These are phyloP conservation scores for Cladophialophora yegresii DNA, from an alignment of 2,329 filamentous ascomycete genomes.

Conservation along the genomic window DNA sequence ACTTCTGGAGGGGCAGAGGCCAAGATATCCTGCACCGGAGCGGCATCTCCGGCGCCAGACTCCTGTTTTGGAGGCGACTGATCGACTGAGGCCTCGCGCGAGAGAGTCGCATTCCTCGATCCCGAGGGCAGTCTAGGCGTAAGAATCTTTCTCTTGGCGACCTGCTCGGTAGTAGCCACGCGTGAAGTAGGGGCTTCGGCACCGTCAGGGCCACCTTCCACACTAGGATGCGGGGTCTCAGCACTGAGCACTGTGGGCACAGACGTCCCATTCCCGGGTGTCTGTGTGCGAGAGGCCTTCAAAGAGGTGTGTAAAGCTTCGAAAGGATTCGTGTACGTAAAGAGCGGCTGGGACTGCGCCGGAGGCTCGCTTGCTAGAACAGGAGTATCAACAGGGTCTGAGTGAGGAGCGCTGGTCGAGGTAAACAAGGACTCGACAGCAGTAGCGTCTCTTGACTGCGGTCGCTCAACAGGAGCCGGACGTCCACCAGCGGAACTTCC, in stretches of 20 bases:
- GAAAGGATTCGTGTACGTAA: slow-evolving; percentile 73
- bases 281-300: slow-evolving; percentile 63
- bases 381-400: slow-evolving; percentile 39
- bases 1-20: not conserved
- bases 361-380: slow-evolving; percentile 41
- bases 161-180: slow-evolving; percentile 15
- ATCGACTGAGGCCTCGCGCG: slow-evolving; percentile 22
- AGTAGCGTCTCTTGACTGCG: slow-evolving; percentile 6
- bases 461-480: slow-evolving; percentile 20
- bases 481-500: slow-evolving; percentile 10
- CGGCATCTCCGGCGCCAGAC: slow-evolving; percentile 4
- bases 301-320: slow-evolving; percentile 68
- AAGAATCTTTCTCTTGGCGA: slow-evolving; percentile 27
- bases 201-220: slow-evolving; percentile 17
- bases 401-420: slow-evolving; percentile 4
- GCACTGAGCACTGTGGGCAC: slow-evolving; percentile 42
- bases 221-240: slow-evolving; percentile 26
- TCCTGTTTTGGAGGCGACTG: slow-evolving; percentile 18
- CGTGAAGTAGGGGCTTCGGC: slow-evolving; percentile 6
- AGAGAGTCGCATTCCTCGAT: slow-evolving; percentile 22
- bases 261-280: slow-evolving; percentile 39
- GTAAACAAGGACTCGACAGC: slow-evolving; percentile 14
- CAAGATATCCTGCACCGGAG: not conserved
- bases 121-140: slow-evolving; percentile 24
- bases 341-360: slow-evolving; percentile 53